These are phyloP conservation scores for Cenococcum geophilum DNA, from an alignment of 495 filamentous ascomycete species.

Conservation along the genomic window DNA sequence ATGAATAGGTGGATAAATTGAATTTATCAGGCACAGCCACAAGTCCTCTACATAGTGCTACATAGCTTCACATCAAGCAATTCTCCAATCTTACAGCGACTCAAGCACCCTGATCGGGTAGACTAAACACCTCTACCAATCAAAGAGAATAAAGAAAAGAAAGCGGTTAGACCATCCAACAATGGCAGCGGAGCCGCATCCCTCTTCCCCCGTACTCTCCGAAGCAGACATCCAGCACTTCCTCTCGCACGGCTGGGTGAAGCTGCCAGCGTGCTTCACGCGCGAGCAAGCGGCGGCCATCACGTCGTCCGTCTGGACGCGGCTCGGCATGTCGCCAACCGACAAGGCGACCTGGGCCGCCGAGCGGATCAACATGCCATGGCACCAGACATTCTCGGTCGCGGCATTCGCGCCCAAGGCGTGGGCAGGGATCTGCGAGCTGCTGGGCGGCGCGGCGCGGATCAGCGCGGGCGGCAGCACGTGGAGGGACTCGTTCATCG, in stretches of 20 bases:
- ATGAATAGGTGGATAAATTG: background rate
- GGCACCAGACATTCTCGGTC: constrained; percentile 48
- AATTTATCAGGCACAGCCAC: background rate
- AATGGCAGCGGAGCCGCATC: background rate
- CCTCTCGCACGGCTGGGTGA: constrained; percentile 59
- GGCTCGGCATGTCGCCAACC: constrained; percentile 58
- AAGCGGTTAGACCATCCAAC: no score
- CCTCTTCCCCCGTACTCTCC: constrained; percentile 39
- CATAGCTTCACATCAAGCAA: background rate
- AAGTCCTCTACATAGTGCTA: background rate
- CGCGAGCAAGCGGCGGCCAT: constrained; percentile 52
- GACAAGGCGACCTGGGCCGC: constrained; percentile 58
- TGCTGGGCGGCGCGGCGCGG: constrained; percentile 60
- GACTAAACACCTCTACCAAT: background rate
- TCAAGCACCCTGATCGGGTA: background rate
- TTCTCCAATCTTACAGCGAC: background rate
- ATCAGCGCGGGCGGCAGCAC: constrained; percentile 44
- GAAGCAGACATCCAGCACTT: constrained; percentile 60
- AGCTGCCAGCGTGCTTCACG: constrained; percentile 56
- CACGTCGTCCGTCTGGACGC: constrained; percentile 57
- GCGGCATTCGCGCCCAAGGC: constrained; percentile 59
- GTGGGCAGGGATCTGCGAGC: constrained; percentile 64
- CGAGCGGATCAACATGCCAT: constrained; percentile 61
- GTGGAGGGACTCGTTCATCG: constrained; percentile 67
- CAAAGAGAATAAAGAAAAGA: no score